phyloP scores from a whole-genome alignment of 768 basidiomycete species.

The Hydnomerulius pinastri region DNA sequence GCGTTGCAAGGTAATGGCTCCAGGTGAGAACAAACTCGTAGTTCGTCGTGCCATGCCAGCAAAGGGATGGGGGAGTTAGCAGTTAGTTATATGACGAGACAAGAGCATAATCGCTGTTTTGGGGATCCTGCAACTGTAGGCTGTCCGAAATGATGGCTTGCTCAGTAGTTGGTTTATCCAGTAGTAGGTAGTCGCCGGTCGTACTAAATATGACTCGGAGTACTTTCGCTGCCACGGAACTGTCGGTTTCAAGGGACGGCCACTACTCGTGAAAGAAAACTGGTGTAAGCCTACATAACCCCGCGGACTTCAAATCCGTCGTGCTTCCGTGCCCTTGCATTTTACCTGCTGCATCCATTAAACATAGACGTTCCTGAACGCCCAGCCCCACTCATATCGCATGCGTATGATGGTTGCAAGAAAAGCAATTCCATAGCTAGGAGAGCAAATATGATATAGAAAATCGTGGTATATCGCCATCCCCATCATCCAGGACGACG shows the following conservation, averaged over 20 bases:
- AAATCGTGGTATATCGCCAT: constrained; percentile 18
- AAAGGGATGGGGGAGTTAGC: constrained; percentile 1
- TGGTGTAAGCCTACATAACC: neutral
- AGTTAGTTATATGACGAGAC: neutral
- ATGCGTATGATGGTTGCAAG: too few relatives aligned
- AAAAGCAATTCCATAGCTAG: constrained; percentile 10
- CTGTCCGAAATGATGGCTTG: neutral
- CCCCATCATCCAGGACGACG: neutral
- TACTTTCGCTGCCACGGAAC: too few relatives aligned
- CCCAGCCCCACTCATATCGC: too few relatives aligned
- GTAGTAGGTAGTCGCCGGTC: too few relatives aligned
- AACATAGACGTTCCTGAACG: too few relatives aligned
- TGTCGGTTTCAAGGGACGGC: too few relatives aligned
- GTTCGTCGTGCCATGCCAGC: constrained; percentile 27
- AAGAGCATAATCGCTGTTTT: constrained; percentile 1
- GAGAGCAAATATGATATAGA: constrained; percentile 14
- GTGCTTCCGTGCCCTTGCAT: too few relatives aligned
- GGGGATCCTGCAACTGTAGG: neutral
- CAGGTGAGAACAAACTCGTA: constrained; percentile 16
- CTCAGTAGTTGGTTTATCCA: too few relatives aligned
- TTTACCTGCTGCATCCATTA: too few relatives aligned
- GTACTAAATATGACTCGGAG: too few relatives aligned
- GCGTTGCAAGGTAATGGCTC: constrained; percentile 30
- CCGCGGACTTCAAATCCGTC: too few relatives aligned
- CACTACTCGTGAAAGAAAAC: neutral